These are phyloP conservation scores for Citrullus amarus DNA, from an alignment of 306 rosid species.

Conservation along the genomic window DNA sequence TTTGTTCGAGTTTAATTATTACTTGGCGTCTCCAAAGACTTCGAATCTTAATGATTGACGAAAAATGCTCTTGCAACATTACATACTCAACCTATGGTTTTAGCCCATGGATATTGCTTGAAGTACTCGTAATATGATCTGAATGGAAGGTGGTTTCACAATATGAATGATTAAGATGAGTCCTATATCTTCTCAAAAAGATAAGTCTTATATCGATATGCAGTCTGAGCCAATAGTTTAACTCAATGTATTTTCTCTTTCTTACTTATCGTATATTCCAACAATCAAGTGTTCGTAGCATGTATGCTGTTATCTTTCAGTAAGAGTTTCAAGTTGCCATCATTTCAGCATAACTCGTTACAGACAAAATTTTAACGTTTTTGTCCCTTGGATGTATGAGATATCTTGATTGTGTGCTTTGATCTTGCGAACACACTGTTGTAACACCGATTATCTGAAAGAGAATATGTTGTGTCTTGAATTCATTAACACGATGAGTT, in stretches of 20 bases:
- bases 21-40: not conserved
- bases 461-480: not conserved
- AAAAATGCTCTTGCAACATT: not conserved
- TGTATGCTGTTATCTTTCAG: not conserved
- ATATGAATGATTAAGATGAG: not conserved
- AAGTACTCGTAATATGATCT: not conserved
- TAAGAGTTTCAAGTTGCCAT: not conserved
- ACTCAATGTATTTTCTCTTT: not conserved
- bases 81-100: not conserved
- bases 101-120: not conserved
- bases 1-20: not conserved
- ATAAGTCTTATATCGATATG: no score
- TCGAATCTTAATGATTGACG: not conserved
- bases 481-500: not conserved
- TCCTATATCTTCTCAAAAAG: not conserved
- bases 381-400: not conserved
- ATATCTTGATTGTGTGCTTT: not conserved
- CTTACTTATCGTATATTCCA: not conserved
- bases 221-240: not conserved
- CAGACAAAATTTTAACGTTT: not conserved
- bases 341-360: not conserved
- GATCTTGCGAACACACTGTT: not conserved
- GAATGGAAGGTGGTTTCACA: not conserved
- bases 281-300: not conserved
- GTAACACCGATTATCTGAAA: not conserved